Conservation (phyloP, 129 eudicot genomes). For the Flaveria bidentis region DNA sequence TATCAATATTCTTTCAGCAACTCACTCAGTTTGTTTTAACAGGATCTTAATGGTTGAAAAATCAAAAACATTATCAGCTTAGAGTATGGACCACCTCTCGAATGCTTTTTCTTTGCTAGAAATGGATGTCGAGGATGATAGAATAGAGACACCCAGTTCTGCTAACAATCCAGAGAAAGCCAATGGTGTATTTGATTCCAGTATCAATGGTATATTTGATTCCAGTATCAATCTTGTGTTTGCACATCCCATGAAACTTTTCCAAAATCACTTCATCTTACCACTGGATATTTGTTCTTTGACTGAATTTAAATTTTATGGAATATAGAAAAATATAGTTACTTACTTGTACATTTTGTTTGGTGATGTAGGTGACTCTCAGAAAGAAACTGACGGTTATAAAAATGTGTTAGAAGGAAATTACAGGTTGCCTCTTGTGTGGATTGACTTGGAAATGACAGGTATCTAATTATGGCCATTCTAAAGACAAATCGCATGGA, state of each 20-base stretch:
- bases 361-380: constrained; percentile 46
- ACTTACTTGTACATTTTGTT: constrained; percentile 11
- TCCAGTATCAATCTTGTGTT: constrained; percentile 3
- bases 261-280: neutral
- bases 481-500: neutral
- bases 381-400: constrained; percentile 36
- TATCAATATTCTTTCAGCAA: constrained; percentile 3
- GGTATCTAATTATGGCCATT: constrained; percentile 39
- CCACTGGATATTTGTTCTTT: neutral
- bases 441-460: constrained; percentile 99
- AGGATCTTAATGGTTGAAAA: constrained; percentile 42
- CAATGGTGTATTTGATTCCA: constrained; percentile 36
- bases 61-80: constrained; percentile 7
- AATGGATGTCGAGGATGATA: constrained; percentile 53
- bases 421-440: constrained; percentile 78
- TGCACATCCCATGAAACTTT: neutral
- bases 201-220: constrained; percentile 38
- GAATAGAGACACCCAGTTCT: constrained; percentile 31
- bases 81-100: constrained; percentile 54
- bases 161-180: constrained; percentile 30
- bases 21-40: constrained; percentile 22
- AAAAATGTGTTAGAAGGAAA: constrained; percentile 32
- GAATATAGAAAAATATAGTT: neutral
- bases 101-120: constrained; percentile 63
- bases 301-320: neutral